Conservation (phyloP, 2,329 filamentous ascomycete species). For the Plectosphaerella cucumerina region DNA sequence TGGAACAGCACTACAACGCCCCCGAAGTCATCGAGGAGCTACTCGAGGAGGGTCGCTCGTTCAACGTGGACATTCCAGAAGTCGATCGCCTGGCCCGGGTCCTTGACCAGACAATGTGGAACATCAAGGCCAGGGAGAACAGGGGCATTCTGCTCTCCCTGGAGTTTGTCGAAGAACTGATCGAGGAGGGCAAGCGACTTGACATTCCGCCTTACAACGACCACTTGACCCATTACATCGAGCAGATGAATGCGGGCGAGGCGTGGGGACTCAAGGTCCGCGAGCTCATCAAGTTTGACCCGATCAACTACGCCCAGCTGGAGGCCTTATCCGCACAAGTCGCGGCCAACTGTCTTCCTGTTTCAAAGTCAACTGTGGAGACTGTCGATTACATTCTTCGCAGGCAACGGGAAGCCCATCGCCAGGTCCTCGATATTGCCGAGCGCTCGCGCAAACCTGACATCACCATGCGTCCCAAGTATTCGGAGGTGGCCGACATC, state of each 20-base stretch:
- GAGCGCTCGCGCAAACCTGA: constrained; percentile 73
- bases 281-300: constrained; percentile 87
- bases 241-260: constrained; percentile 72
- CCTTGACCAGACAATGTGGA: constrained; percentile 85
- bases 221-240: constrained; percentile 69
- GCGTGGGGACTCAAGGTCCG: constrained; percentile 91
- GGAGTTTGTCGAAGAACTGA: constrained; percentile 72
- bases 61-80: constrained; percentile 89
- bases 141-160: constrained; percentile 66
- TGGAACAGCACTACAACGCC: constrained; percentile 59
- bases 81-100: constrained; percentile 76
- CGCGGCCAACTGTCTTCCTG: constrained; percentile 63
- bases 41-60: constrained; percentile 82
- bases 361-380: constrained; percentile 74
- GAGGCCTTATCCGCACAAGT: constrained; percentile 88
- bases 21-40: constrained; percentile 81
- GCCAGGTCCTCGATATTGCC: constrained; percentile 78
- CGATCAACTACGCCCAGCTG: constrained; percentile 89
- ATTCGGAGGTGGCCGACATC: constrained; percentile 84
- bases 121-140: constrained; percentile 66
- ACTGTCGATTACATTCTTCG: constrained; percentile 88
- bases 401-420: constrained; percentile 92
- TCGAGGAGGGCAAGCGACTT: constrained; percentile 72
- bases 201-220: constrained; percentile 78
- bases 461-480: constrained; percentile 76